Conservation (phyloP, 2,329 filamentous ascomycete genomes). For the Trichoderma pleuroti region DNA sequence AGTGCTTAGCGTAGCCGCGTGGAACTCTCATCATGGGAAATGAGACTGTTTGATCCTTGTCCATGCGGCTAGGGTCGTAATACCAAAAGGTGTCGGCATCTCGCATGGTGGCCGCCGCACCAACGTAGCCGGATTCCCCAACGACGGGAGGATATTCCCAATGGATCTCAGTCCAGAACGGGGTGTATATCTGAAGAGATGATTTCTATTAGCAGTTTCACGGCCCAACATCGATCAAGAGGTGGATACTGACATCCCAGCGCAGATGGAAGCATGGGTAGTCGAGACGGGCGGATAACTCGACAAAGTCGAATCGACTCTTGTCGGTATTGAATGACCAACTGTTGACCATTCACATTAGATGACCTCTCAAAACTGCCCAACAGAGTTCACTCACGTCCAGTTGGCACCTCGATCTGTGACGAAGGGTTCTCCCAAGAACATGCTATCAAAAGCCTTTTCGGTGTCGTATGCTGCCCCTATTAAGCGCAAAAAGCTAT, state of each 20-base stretch:
- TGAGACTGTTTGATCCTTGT: slow-evolving; percentile 37
- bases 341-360: slow-evolving; percentile 20
- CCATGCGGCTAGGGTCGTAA: slow-evolving; percentile 35
- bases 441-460: slow-evolving; percentile 39
- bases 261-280: slow-evolving; percentile 36
- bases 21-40: slow-evolving; percentile 37
- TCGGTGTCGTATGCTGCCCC: slow-evolving; percentile 38
- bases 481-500: slow-evolving; percentile 10
- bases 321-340: slow-evolving; percentile 34
- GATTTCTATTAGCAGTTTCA: neutral
- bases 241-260: slow-evolving; percentile 33
- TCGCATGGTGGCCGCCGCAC: slow-evolving; percentile 40
- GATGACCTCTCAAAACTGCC: neutral
- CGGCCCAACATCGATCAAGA: too few species aligned
- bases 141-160: slow-evolving; percentile 42
- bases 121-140: slow-evolving; percentile 40
- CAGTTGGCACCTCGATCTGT: slow-evolving; percentile 26
- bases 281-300: slow-evolving; percentile 29
- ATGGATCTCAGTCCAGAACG: slow-evolving; percentile 36
- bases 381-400: slow-evolving; percentile 22
- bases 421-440: slow-evolving; percentile 29
- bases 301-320: slow-evolving; percentile 30
- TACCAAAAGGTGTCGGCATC: slow-evolving; percentile 31
- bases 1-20: slow-evolving; percentile 34
- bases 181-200: slow-evolving; percentile 36